Percentiles rank a stretch among this genome's conserved stretches.
phyloP scores from a whole-genome alignment of 2,329 filamentous ascomycete species.

The Neofusicoccum sp. region DNA sequence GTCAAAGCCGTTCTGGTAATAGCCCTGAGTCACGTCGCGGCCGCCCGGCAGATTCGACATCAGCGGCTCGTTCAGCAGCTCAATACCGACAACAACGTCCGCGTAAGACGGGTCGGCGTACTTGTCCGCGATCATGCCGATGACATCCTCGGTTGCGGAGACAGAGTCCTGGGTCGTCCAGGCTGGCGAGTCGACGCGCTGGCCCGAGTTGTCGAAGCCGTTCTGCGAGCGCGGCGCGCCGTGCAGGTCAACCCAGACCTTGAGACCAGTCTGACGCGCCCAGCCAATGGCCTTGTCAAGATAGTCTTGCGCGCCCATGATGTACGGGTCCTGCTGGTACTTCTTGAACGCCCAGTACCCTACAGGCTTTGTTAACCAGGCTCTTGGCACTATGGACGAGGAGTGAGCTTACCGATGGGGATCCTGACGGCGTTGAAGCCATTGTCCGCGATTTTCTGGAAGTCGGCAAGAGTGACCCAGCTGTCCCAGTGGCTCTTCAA shows the following conservation, averaged over 20 bases:
- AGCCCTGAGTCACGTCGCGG: constrained; percentile 53
- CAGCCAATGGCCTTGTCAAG: constrained; percentile 60
- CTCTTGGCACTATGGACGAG: no score
- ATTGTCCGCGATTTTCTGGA: constrained; percentile 58
- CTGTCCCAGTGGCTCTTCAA: constrained; percentile 55
- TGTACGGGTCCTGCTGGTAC: constrained; percentile 52
- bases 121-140: constrained; percentile 61
- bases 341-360: constrained; percentile 63
- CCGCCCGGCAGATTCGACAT: constrained; percentile 49
- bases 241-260: constrained; percentile 62
- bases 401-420: constrained; percentile 46
- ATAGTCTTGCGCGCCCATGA: constrained; percentile 52
- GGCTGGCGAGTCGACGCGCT: constrained; percentile 44
- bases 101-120: constrained; percentile 57
- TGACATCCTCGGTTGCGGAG: constrained; percentile 54
- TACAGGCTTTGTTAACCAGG: background rate
- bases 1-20: constrained; percentile 58
- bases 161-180: constrained; percentile 54
- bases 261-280: constrained; percentile 55
- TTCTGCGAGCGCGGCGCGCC: constrained; percentile 57
- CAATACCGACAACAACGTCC: constrained; percentile 61
- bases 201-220: constrained; percentile 65
- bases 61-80: constrained; percentile 60
- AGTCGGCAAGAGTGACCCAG: constrained; percentile 55
- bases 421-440: constrained; percentile 64